phyloP scores from a whole-genome alignment of 2,329 filamentous ascomycete species.

The Pseudophaeomoniella oleicola region DNA sequence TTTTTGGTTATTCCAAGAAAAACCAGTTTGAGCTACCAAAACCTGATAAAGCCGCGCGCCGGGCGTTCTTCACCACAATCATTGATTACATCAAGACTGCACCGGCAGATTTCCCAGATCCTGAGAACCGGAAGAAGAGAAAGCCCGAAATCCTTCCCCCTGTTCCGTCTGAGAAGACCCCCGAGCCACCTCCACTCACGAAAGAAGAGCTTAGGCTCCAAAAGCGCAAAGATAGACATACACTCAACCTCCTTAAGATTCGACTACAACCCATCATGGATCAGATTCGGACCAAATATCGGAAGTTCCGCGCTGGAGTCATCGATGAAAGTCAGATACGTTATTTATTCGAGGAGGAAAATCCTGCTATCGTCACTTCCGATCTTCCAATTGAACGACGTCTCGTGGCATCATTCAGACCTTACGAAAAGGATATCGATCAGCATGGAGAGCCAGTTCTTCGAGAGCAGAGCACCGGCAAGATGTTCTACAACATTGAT shows the following conservation, averaged over 20 bases:
- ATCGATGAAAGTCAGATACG: conserved; percentile 60
- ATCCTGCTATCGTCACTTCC: conserved; percentile 50
- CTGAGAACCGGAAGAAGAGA: conserved; percentile 71
- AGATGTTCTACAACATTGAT: conserved; percentile 92
- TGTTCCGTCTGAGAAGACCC: conserved; percentile 57
- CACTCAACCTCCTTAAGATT: conserved; percentile 76
- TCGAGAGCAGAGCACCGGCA: conserved; percentile 57
- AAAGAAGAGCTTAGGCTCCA: conserved; percentile 70
- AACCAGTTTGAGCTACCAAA: conserved; percentile 58
- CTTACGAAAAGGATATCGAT: conserved; percentile 68
- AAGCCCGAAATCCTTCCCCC: conserved; percentile 62
- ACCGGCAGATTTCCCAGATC: conserved; percentile 77
- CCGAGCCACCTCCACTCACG: conserved; percentile 44
- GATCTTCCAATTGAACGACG: conserved; percentile 42
- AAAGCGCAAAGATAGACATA: conserved; percentile 68
- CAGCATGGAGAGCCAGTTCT: conserved; percentile 65
- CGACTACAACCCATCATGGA: conserved; percentile 92
- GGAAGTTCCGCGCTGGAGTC: conserved; percentile 68
- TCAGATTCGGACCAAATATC: conserved; percentile 80
- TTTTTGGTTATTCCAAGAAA: conserved; percentile 75
- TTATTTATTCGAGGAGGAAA: conserved; percentile 72
- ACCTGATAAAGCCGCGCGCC: conserved; percentile 49
- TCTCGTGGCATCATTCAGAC: conserved; percentile 47
- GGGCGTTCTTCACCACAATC: conserved; percentile 65
- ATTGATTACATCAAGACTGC: conserved; percentile 63